Evolutionary conservation across 257 asterid species (phyloP).

Genomic region (Solanum peruvianum): DNA sequence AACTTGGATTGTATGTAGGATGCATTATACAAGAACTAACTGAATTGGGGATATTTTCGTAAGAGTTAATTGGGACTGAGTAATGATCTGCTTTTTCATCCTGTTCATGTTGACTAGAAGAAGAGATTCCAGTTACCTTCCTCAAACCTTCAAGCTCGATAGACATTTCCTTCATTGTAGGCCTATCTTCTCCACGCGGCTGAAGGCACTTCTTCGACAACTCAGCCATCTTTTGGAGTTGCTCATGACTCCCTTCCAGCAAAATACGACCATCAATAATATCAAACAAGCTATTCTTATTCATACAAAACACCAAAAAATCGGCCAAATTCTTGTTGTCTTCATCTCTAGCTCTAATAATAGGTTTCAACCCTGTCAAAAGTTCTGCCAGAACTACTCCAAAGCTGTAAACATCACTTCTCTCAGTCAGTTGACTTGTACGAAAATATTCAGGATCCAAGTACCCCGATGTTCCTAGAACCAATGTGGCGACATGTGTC

Average conservation of each 20-base stretch:
- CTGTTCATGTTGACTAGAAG: neutral
- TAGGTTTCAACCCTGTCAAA: neutral
- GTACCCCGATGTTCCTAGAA: neutral
- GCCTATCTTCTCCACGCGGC: neutral
- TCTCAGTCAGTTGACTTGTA: neutral
- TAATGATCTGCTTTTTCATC: neutral
- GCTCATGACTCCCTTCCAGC: neutral
- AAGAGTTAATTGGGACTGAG: neutral
- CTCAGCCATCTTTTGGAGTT: neutral
- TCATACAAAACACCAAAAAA: neutral
- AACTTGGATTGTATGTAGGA: neutral
- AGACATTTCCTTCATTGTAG: neutral
- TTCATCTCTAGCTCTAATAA: neutral
- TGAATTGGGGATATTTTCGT: neutral
- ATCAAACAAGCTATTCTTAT: neutral
- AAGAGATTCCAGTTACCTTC: neutral
- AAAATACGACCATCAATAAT: neutral
- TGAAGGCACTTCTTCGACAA: neutral
- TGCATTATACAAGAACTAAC: neutral
- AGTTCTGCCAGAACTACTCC: neutral
- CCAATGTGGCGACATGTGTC: neutral
- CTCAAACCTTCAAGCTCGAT: neutral
- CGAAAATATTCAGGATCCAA: neutral
- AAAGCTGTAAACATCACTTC: neutral
- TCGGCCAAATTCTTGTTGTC: neutral